Base-by-base conservation (phyloP, 179 eudicot genomes). In the Carnegiea gigantea region DNA sequence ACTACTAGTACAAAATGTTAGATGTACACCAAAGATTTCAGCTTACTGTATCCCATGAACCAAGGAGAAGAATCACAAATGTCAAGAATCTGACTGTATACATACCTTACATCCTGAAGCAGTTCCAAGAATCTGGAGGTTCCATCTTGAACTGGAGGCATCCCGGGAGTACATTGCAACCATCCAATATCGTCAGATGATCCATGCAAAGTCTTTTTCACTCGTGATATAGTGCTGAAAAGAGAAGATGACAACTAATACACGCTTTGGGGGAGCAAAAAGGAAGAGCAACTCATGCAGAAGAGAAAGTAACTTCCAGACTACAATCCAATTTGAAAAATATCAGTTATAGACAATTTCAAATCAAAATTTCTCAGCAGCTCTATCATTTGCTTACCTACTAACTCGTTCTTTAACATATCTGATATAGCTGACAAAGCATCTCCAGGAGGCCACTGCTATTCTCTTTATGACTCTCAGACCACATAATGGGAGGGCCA, bases 181-280 rank as follows among this genome's bases (percentile, higher is more conserved):
- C 99, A 95, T 53, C 99, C 99, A 85, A 95, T 94, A 86, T 95
- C 99, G 79, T 86, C 90, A 15, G 92, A 89, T 82, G 99, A 95
- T 64, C 99, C 99, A 48, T 73, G 84, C 80, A 95, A 80, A 76
- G 93, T 83, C 83, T 76, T 95, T 74, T 77, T 71, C 48, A 91
- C 86, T 73, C 92, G 92, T 76, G 90, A 88, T 78, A 92, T 75
- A 67, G 87, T 36, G 49, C 99, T 95, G 88, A 77, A 81, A 77
- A 28, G 44, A 62, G 67, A 72, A 77, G 24, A n/a, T 18, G 24
- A 1, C 30, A 36, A 70, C 40, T 10, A 26, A 78, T 13, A 20
- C 70, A 77, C 2, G 36, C 43, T 23, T n/a, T 60, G 21, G 65
- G 65, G 28, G 26, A 15, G 64, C 54, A 76, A 62, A 46, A 49